A percentile compares a stretch with the other conserved stretches of the same genome.
Evolutionary conservation across 768 basidiomycete species (phyloP).

Genomic region (Tulasnella sp.): DNA sequence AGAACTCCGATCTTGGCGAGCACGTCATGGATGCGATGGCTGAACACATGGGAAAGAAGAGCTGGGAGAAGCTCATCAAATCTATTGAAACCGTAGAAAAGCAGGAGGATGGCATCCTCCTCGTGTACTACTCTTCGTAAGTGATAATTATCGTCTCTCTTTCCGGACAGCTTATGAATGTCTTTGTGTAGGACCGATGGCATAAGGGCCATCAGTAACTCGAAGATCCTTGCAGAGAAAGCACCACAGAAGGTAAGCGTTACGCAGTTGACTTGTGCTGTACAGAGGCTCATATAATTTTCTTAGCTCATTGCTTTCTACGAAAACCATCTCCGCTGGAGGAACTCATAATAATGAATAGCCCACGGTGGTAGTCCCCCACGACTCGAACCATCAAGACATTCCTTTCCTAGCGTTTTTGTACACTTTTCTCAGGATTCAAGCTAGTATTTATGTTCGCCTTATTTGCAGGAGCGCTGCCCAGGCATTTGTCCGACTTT

Average conservation of each 20-base stretch:
- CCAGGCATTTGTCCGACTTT: not conserved
- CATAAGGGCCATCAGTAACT: not conserved
- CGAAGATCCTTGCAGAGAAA: constrained; percentile 6
- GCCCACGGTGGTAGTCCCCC: not conserved
- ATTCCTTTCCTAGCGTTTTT: not conserved
- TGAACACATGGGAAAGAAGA: constrained; percentile 11
- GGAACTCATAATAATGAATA: not conserved
- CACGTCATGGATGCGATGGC: not conserved
- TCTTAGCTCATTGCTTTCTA: constrained; percentile 31
- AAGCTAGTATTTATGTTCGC: not conserved
- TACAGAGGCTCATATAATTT: not conserved
- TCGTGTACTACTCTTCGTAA: constrained; percentile 25
- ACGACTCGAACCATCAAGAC: not conserved
- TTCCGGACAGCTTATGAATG: not conserved
- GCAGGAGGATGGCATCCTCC: constrained; percentile 4
- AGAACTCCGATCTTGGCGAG: not conserved
- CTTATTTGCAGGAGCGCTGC: not conserved
- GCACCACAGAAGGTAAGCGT: constrained; percentile 13
- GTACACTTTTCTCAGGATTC: not conserved
- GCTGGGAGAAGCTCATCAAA: constrained; percentile 24
- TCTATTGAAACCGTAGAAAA: constrained; percentile 22
- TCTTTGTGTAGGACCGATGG: constrained; percentile 5
- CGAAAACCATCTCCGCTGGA: constrained; percentile 31
- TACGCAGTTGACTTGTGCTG: not conserved
- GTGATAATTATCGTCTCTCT: not conserved